Conservation (phyloP, 2,329 filamentous ascomycete species). For the Aspergillus sp. region DNA sequence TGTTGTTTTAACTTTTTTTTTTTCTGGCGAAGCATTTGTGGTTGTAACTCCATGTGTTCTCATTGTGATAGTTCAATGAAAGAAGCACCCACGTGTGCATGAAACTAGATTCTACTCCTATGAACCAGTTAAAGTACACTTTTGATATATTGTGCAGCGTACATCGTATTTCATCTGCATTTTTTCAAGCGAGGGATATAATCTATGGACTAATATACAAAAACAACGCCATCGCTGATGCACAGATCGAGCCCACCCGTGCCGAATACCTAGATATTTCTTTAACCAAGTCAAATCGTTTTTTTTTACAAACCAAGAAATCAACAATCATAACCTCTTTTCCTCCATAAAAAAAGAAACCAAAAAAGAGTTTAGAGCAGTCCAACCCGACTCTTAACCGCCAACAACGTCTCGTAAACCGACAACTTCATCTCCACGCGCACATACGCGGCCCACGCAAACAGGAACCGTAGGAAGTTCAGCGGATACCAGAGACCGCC, state of each 20-base stretch:
- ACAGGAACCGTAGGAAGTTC: constrained; percentile 45
- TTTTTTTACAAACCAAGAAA: too few relatives aligned
- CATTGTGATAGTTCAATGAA: constrained; percentile 5
- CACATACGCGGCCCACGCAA: constrained; percentile 47
- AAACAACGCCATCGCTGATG: constrained; percentile 23
- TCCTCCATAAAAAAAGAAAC: too few relatives aligned
- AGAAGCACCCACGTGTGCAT: constrained; percentile 5
- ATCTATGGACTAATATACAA: neutral
- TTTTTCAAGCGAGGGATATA: neutral
- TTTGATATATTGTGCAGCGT: too few relatives aligned
- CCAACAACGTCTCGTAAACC: constrained; percentile 51
- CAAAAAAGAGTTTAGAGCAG: constrained; percentile 12
- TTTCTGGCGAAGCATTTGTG: constrained; percentile 13
- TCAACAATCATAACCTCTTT: too few relatives aligned
- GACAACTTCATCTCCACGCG: constrained; percentile 51
- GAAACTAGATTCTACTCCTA: neutral
- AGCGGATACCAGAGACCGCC: constrained; percentile 45
- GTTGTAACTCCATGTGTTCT: constrained; percentile 4
- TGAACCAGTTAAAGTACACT: too few relatives aligned
- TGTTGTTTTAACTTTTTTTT: constrained; percentile 7
- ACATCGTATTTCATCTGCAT: neutral
- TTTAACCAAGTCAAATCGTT: neutral
- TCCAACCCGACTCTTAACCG: constrained; percentile 44
- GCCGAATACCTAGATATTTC: neutral
- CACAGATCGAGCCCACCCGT: constrained; percentile 16